These are phyloP conservation scores for Trichoderma pleuroti DNA, from an alignment of 2,329 filamentous ascomycete species.

Conservation along the genomic window DNA sequence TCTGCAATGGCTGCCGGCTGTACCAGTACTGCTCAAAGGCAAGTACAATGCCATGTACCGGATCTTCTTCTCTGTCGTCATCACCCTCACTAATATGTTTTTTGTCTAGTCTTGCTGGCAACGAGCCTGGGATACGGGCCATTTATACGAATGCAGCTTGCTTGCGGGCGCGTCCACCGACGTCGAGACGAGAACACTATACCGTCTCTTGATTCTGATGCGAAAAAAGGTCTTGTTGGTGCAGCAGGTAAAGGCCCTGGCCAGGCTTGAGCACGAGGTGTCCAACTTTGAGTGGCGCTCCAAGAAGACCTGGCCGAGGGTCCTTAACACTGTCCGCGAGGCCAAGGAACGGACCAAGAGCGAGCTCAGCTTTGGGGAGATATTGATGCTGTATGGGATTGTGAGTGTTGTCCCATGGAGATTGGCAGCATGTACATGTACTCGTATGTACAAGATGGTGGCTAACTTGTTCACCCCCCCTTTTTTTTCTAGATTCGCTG, in stretches of 20 bases:
- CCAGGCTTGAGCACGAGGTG: neutral
- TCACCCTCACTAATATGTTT: neutral
- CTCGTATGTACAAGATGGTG: neutral
- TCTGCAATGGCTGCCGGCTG: conserved; percentile 2
- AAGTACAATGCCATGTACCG: neutral
- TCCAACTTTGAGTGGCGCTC: neutral
- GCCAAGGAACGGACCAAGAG: conserved; percentile 7
- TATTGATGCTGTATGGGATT: conserved; percentile 11
- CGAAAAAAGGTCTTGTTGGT: neutral
- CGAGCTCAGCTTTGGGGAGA: neutral
- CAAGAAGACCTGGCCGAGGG: neutral
- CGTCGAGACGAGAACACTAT: neutral
- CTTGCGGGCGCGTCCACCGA: neutral
- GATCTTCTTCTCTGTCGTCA: neutral
- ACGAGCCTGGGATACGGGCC: conserved; percentile 13
- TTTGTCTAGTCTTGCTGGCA: neutral
- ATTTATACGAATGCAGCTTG: conserved; percentile 13
- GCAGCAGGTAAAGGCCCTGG: neutral
- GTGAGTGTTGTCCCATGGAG: neutral
- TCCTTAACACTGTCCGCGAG: neutral
- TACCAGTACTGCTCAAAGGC: conserved; percentile 16
- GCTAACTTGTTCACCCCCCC: neutral
- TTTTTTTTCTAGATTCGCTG: neutral
- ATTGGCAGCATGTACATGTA: too few species aligned
- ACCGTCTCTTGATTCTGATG: conserved; percentile 10